Evolutionary conservation across 352 stramenopile species (phyloP).

Genomic region (Aphanomyces stellatus): DNA sequence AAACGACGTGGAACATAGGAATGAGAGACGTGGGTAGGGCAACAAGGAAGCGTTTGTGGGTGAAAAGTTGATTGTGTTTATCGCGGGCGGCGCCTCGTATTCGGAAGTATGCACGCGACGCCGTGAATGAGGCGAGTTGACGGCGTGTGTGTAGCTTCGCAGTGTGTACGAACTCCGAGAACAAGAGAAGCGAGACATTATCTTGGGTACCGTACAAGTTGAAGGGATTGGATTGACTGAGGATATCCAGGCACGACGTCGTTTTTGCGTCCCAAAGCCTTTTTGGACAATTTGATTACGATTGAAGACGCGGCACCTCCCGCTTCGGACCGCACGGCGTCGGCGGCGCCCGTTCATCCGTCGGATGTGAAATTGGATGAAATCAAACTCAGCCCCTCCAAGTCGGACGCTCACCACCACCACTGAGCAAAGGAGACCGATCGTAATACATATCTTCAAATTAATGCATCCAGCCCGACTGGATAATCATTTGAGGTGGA

Average conservation of each 20-base stretch:
- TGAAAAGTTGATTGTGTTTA: slow-evolving; percentile 93
- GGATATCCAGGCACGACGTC: slow-evolving; percentile 32
- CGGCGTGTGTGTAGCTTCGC: slow-evolving; percentile 35
- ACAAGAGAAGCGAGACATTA: slow-evolving; percentile 57
- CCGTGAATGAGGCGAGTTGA: background rate
- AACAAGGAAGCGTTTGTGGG: slow-evolving; percentile 46
- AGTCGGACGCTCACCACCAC: background rate
- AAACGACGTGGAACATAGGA: background rate
- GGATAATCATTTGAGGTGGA: no score
- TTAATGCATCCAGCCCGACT: no score
- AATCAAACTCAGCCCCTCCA: slow-evolving; percentile 3
- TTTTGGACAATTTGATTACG: slow-evolving; percentile 45
- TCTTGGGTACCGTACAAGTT: slow-evolving; percentile 30
- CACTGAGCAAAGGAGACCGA: no score
- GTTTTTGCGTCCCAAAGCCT: slow-evolving; percentile 50
- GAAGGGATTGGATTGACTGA: background rate
- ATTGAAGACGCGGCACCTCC: slow-evolving; percentile 40
- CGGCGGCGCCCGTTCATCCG: slow-evolving; percentile 3
- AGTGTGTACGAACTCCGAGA: slow-evolving; percentile 70
- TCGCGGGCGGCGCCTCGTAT: slow-evolving; percentile 90
- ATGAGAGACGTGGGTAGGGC: background rate
- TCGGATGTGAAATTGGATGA: slow-evolving; percentile 15
- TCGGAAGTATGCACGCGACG: slow-evolving; percentile 67
- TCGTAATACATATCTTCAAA: no score
- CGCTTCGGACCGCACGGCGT: background rate